These are phyloP conservation scores for Colletotrichum orbiculare DNA, from an alignment of 2,329 filamentous ascomycete species.

Conservation along the genomic window DNA sequence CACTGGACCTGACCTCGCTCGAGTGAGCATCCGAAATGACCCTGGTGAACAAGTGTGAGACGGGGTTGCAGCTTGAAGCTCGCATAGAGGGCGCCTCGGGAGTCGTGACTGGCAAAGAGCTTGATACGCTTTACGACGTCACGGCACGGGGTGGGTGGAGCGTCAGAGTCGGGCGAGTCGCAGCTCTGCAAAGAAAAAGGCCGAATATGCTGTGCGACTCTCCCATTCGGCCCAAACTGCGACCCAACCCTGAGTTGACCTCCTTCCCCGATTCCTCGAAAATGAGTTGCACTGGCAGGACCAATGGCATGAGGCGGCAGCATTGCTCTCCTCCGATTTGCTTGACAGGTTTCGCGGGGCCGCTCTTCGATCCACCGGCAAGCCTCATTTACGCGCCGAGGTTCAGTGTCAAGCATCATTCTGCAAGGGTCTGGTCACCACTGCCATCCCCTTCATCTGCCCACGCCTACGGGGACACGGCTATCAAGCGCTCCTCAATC, in stretches of 20 bases:
- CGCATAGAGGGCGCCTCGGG: conserved; percentile 14
- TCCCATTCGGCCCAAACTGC: conserved; percentile 33
- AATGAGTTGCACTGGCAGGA: conserved; percentile 25
- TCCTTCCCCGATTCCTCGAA: conserved; percentile 32
- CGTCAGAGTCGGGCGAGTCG: conserved; percentile 16
- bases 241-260: conserved; percentile 37
- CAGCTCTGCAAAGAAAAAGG: conserved; percentile 24
- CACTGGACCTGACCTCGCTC: conserved; percentile 56
- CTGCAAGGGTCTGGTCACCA: conserved; percentile 51
- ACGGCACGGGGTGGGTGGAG: conserved; percentile 31
- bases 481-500: not conserved
- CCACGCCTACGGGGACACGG: conserved; percentile 29
- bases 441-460: conserved; percentile 33
- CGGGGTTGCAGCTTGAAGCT: conserved; percentile 27
- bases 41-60: conserved; percentile 48
- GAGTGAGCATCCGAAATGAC: conserved; percentile 48
- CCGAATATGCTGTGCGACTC: conserved; percentile 36
- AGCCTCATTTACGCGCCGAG: conserved; percentile 64
- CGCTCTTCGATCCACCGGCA: conserved; percentile 57
- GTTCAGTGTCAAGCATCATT: conserved; percentile 39
- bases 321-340: conserved; percentile 58
- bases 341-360: conserved; percentile 54
- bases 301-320: conserved; percentile 55
- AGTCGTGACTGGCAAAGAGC: conserved; percentile 10
- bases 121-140: conserved; percentile 18